Percentiles rank a stretch among this genome's conserved stretches.
These are phyloP conservation scores for Tetrahymena malaccensis DNA, from an alignment of 73 alveolate species.

Conservation along the genomic window DNA sequence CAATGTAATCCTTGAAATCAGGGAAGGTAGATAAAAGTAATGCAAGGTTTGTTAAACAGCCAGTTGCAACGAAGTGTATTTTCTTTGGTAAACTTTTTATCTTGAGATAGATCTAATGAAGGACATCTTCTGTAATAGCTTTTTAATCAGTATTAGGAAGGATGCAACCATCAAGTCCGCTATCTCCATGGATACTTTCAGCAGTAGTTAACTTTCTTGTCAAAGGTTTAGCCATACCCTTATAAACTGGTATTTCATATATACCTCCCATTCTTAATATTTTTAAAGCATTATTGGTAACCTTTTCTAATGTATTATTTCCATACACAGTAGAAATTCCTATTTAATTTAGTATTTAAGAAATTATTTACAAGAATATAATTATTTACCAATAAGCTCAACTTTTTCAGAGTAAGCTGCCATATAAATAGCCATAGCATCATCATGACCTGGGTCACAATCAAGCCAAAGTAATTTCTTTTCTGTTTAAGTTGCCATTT, in stretches of 20 bases:
- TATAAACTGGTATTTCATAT: not conserved
- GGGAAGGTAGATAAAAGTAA: not conserved
- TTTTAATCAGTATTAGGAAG: not conserved
- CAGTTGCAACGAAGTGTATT: not conserved
- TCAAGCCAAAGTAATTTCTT: conserved; percentile 19
- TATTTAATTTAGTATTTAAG: not conserved
- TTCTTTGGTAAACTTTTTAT: not conserved
- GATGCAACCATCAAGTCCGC: not conserved
- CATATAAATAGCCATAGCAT: conserved; percentile 23
- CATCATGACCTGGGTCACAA: conserved; percentile 38
- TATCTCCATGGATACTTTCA: not conserved
- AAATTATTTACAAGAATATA: not conserved
- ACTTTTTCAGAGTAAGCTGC: not conserved
- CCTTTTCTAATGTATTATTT: not conserved
- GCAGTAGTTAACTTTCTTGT: not conserved
- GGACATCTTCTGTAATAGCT: not conserved
- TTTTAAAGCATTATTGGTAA: not conserved
- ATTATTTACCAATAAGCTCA: not conserved
- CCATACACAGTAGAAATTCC: not conserved
- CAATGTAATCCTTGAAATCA: not conserved
- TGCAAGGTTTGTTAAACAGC: not conserved
- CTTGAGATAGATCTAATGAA: not conserved
- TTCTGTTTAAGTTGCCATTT: not conserved
- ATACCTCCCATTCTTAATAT: not conserved
- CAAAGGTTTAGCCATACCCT: not conserved